Percentiles rank a stretch among this genome's conserved stretches.
These are phyloP conservation scores for Tritrichomonas foetus DNA, from an alignment of 208 protist genomes.

Conservation along the genomic window DNA sequence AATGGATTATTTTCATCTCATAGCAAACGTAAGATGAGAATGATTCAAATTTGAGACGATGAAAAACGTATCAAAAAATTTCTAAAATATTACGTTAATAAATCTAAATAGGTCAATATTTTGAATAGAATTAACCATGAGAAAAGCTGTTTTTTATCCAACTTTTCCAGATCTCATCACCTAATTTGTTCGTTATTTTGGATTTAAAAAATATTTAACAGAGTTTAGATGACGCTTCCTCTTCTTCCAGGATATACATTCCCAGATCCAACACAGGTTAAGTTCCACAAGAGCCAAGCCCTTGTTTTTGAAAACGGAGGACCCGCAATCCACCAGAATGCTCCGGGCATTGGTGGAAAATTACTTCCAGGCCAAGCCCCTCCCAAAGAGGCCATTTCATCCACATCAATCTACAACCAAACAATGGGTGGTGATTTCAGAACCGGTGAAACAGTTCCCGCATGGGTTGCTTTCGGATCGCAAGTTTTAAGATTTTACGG, in stretches of 20 bases:
- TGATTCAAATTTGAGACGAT: too few relatives aligned
- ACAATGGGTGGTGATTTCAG: background rate
- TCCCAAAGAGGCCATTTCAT: conserved; percentile 9
- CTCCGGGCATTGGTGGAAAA: background rate
- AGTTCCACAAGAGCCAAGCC: conserved; percentile 34
- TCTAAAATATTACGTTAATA: too few relatives aligned
- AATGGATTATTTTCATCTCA: too few relatives aligned
- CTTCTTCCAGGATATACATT: conserved; percentile 38
- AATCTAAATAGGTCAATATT: too few relatives aligned
- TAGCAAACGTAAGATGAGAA: too few relatives aligned
- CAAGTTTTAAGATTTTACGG: conserved; percentile 81
- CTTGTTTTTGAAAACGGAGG: conserved; percentile 10
- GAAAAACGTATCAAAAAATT: too few relatives aligned
- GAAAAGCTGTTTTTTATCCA: too few relatives aligned
- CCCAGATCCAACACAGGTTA: background rate
- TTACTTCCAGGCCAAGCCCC: background rate
- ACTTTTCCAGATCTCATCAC: too few relatives aligned
- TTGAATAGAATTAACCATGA: too few relatives aligned
- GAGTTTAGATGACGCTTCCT: conserved; percentile 36
- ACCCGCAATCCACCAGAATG: background rate
- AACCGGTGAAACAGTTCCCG: conserved; percentile 14
- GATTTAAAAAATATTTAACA: too few relatives aligned
- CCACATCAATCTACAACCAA: conserved; percentile 16
- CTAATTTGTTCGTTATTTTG: too few relatives aligned
- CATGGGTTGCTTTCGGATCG: conserved; percentile 30